Conservation (phyloP, 129 eudicot genomes). For the Mikania micrantha region DNA sequence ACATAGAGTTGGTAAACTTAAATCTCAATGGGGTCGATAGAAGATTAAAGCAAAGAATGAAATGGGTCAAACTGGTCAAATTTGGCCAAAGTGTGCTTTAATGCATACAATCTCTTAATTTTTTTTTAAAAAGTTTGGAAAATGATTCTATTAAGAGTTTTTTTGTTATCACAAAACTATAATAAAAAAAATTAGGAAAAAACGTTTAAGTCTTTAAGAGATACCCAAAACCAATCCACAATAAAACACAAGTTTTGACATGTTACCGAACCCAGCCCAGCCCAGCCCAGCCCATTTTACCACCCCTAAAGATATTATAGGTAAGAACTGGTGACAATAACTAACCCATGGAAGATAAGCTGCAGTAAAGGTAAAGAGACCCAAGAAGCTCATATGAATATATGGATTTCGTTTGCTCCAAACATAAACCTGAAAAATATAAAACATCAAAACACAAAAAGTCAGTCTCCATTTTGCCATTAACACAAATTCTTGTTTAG, state of each 20-base stretch:
- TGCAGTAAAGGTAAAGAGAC: conserved; percentile 93
- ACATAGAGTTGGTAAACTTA: not conserved
- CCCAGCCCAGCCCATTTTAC: not conserved
- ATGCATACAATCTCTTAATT: not conserved
- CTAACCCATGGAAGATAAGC: conserved; percentile 98
- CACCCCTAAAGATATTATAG: not conserved
- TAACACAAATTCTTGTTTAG: not conserved
- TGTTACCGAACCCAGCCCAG: not conserved
- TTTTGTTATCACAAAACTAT: not conserved
- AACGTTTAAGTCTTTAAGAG: too few species aligned
- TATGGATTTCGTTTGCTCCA: conserved; percentile 99
- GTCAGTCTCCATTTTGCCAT: not conserved
- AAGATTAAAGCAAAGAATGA: not conserved
- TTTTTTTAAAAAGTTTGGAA: not conserved
- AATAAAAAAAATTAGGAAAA: not conserved
- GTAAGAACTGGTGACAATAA: conserved; percentile 3
- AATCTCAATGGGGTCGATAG: not conserved
- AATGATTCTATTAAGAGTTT: not conserved
- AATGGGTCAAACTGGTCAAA: not conserved
- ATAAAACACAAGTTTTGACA: not conserved
- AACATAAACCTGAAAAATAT: conserved; percentile 61
- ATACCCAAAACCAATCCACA: not conserved
- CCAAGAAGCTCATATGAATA: conserved; percentile 98
- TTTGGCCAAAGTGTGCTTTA: not conserved
- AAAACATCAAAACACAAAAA: not conserved